Conservation (phyloP, 441 rosid genomes). For the Eutrema salsugineum region DNA sequence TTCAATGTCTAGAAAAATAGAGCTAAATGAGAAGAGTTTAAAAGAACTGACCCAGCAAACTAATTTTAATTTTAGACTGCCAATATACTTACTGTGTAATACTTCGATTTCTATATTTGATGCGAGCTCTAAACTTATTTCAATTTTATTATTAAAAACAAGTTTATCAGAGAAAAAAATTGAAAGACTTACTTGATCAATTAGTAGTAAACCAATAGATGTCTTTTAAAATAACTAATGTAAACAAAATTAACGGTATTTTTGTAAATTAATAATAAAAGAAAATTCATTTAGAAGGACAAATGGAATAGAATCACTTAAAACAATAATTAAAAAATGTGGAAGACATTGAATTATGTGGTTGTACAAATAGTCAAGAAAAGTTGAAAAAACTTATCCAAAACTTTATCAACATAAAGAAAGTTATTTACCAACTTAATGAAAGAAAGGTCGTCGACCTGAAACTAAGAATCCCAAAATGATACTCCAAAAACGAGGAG, state of each 20-base stretch:
- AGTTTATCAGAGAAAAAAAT: background rate
- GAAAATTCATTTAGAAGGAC: background rate
- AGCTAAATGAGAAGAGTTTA: too few species aligned
- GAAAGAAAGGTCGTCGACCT: background rate
- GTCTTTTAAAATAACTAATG: too few species aligned
- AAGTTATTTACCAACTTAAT: slow-evolving; percentile 14
- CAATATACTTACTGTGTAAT: too few species aligned
- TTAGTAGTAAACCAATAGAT: background rate
- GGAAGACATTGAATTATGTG: slow-evolving; percentile 5
- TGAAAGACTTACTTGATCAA: background rate
- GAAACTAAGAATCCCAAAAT: background rate
- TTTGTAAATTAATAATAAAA: background rate
- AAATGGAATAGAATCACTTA: background rate
- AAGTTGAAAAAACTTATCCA: slow-evolving; percentile 20
- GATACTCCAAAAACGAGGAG: slow-evolving; percentile 15
- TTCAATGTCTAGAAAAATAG: too few species aligned
- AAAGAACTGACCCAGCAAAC: too few species aligned
- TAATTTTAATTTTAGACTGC: too few species aligned
- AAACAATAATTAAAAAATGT: background rate
- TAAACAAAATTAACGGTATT: background rate
- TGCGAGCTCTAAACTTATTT: background rate
- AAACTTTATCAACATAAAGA: slow-evolving; percentile 19
- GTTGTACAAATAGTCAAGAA: slow-evolving; percentile 10
- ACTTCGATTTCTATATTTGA: too few species aligned
- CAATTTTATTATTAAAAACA: background rate